Evolutionary conservation across 495 filamentous ascomycete genomes (phyloP).

Genomic region (Penicillium manginii): DNA sequence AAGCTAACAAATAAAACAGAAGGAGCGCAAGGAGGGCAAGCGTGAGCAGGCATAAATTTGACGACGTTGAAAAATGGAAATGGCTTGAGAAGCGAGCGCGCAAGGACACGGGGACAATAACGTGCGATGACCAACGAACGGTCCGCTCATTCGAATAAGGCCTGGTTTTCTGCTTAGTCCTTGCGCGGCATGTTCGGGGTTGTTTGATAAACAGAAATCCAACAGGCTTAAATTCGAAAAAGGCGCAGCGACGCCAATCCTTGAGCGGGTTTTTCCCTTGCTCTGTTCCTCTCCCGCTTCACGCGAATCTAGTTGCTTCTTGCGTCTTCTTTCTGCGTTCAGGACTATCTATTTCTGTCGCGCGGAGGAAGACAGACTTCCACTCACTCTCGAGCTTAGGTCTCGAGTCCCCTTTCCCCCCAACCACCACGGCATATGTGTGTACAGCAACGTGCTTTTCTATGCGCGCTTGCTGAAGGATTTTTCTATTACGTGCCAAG

Average conservation of each 20-base stretch:
- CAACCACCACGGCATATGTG: constrained; percentile 84
- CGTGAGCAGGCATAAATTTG: constrained; percentile 78
- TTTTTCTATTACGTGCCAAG: constrained; percentile 82
- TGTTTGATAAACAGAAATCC: constrained; percentile 38
- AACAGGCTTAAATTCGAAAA: constrained; percentile 42
- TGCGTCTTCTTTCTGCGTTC: background rate
- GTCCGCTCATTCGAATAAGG: constrained; percentile 35
- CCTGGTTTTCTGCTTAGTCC: constrained; percentile 39
- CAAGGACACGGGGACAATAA: constrained; percentile 45
- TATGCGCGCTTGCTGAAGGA: constrained; percentile 95
- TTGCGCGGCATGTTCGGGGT: constrained; percentile 31
- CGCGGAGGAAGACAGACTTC: background rate
- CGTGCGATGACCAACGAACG: constrained; percentile 42
- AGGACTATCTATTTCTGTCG: background rate
- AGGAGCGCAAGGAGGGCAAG: constrained; percentile 97
- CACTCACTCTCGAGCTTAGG: constrained; percentile 13
- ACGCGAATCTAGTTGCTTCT: constrained; percentile 7
- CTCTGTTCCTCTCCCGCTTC: constrained; percentile 1
- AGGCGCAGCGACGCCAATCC: constrained; percentile 23
- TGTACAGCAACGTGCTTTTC: constrained; percentile 91
- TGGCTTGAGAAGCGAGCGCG: constrained; percentile 35
- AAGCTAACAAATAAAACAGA: constrained; percentile 66
- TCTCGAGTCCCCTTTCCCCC: constrained; percentile 12
- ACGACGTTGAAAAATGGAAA: constrained; percentile 31
- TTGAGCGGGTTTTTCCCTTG: constrained; percentile 17